These are phyloP conservation scores for Moricandia arvensis DNA, from an alignment of 345 rosid species.

Conservation along the genomic window DNA sequence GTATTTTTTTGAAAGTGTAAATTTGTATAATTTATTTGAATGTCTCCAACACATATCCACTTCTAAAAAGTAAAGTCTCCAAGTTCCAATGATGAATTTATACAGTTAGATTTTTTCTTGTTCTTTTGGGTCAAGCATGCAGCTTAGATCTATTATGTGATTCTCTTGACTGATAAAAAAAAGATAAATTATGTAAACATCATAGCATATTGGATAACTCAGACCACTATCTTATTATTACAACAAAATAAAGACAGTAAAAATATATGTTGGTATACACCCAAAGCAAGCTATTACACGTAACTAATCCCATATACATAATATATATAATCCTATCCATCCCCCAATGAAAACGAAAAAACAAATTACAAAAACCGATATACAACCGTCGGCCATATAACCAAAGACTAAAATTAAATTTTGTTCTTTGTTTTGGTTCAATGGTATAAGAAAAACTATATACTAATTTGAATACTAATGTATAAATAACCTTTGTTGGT, in stretches of 20 bases:
- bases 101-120: background rate
- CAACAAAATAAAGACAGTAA: constrained; percentile 12
- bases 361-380: constrained; percentile 72
- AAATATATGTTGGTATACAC: constrained; percentile 30
- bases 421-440: constrained; percentile 37
- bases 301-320: constrained; percentile 36
- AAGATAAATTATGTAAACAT: constrained; percentile 2
- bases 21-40: background rate
- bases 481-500: constrained; percentile 35
- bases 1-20: background rate
- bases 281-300: constrained; percentile 36
- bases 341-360: constrained; percentile 41
- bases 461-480: constrained; percentile 46
- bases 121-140: background rate
- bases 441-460: constrained; percentile 62
- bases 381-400: constrained; percentile 65
- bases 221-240: constrained; percentile 25
- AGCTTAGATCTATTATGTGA: background rate
- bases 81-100: background rate
- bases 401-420: constrained; percentile 59
- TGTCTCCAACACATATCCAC: background rate
- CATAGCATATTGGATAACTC: constrained; percentile 13
- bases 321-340: constrained; percentile 48
- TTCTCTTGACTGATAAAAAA: background rate
- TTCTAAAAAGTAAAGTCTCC: background rate